Conservation (phyloP, 192 early-diverging fungal genomes). For the Coemansia sp. region DNA sequence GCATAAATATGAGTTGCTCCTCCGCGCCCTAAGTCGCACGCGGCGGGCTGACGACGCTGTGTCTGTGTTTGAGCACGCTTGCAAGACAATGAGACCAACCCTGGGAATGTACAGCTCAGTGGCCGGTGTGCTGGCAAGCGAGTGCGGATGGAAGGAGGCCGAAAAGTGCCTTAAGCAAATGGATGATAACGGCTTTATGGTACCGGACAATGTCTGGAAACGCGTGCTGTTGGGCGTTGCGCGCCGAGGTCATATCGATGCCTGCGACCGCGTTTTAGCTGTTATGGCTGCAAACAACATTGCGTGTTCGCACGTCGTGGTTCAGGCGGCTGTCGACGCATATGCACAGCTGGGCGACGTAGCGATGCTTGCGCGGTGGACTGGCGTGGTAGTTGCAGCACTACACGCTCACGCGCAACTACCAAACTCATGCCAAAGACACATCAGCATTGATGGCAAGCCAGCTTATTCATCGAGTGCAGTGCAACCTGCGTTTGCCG, state of each 20-base stretch:
- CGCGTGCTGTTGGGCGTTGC: conserved; percentile 41
- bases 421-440: conserved; percentile 6
- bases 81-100: conserved; percentile 33
- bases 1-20: conserved; percentile 45
- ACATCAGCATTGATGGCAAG: conserved; percentile 20
- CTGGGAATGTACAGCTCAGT: conserved; percentile 41
- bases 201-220: conserved; percentile 26
- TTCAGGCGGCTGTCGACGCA: conserved; percentile 32
- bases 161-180: conserved; percentile 28
- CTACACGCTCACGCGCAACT: conserved; percentile 19
- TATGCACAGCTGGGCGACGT: conserved; percentile 32
- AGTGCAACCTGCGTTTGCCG: not conserved
- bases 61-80: conserved; percentile 33
- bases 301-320: conserved; percentile 18
- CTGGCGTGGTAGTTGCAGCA: conserved; percentile 22
- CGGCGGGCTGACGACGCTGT: conserved; percentile 22
- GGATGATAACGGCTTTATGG: conserved; percentile 27
- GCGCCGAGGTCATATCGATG: conserved; percentile 24
- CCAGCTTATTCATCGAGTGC: not conserved
- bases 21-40: conserved; percentile 31
- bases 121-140: conserved; percentile 28
- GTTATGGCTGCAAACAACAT: conserved; percentile 23
- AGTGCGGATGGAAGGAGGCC: conserved; percentile 17
- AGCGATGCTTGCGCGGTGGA: conserved; percentile 45
- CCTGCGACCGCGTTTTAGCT: conserved; percentile 26